A percentile compares a stretch with the other conserved stretches of the same genome.
These are phyloP conservation scores for Choricystis sp. DNA, from an alignment of 139 green algal genomes.

Conservation along the genomic window DNA sequence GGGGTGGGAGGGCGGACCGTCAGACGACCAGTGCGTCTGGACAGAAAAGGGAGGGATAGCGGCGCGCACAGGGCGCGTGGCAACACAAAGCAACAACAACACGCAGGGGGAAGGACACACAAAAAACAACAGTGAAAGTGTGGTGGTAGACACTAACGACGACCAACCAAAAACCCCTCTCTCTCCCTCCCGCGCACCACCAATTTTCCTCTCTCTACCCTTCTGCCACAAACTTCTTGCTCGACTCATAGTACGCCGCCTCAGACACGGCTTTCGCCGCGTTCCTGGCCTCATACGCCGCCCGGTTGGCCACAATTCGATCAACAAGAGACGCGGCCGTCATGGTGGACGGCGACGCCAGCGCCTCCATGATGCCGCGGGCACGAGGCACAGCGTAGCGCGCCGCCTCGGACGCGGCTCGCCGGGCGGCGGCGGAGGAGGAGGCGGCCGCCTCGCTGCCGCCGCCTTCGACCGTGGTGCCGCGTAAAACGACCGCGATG, in stretches of 20 bases:
- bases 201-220: background rate
- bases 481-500: constrained; percentile 79
- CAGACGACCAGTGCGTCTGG: too few relatives aligned
- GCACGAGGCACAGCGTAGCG: constrained; percentile 23
- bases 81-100: too few relatives aligned
- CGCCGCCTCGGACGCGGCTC: background rate
- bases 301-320: constrained; percentile 80
- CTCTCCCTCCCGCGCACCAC: too few relatives aligned
- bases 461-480: constrained; percentile 49
- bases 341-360: constrained; percentile 46
- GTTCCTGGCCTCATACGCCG: constrained; percentile 53
- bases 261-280: constrained; percentile 49
- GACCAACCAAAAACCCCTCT: too few relatives aligned
- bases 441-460: background rate
- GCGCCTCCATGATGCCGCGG: constrained; percentile 28
- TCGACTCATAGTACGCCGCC: constrained; percentile 46
- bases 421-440: background rate
- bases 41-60: too few relatives aligned
- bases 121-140: too few relatives aligned
- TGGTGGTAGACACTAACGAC: too few relatives aligned
- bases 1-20: too few relatives aligned
- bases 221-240: constrained; percentile 28
- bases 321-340: constrained; percentile 77
- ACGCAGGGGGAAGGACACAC: too few relatives aligned
- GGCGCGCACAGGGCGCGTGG: too few relatives aligned